phyloP scores from a whole-genome alignment of 306 rosid species.

The Begonia loranthoides region DNA sequence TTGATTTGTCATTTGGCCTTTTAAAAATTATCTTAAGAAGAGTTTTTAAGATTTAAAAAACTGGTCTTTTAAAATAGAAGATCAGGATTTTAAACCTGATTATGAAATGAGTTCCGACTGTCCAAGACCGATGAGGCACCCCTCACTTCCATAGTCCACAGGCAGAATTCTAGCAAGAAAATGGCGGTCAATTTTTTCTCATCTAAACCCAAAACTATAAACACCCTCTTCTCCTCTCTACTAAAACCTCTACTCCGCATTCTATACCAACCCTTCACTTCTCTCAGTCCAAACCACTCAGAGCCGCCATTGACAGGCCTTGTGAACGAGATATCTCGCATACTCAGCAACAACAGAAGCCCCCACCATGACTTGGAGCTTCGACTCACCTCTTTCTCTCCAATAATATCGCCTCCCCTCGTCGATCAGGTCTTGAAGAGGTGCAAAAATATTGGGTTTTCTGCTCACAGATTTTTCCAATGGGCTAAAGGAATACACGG shows the following conservation, averaged over 20 bases:
- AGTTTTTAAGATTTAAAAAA: too few species aligned
- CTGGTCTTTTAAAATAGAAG: too few species aligned
- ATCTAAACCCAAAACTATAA: conserved; percentile 18
- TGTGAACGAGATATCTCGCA: conserved; percentile 71
- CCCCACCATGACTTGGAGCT: conserved; percentile 67
- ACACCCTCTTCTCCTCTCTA: conserved; percentile 17
- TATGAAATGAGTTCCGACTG: too few species aligned
- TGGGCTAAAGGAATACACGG: conserved; percentile 70
- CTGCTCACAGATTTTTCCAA: conserved; percentile 83
- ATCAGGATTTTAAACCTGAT: too few species aligned
- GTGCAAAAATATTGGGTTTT: conserved; percentile 60
- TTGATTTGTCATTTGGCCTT: too few species aligned
- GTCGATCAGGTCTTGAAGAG: conserved; percentile 82
- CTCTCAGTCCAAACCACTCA: conserved; percentile 10
- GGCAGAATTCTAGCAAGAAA: background rate
- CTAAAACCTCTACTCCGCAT: conserved; percentile 12
- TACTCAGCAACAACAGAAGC: conserved; percentile 65
- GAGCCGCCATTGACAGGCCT: conserved; percentile 25
- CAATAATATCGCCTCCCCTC: conserved; percentile 44
- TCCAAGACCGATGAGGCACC: too few species aligned
- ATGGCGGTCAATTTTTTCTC: conserved; percentile 30
- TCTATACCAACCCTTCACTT: conserved; percentile 13
- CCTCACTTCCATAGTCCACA: too few species aligned
- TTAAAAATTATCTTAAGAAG: too few species aligned
- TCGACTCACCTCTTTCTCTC: conserved; percentile 39